Base-by-base conservation (phyloP, 148 eudicot genomes). In the Vaccinium vitisidaea region DNA sequence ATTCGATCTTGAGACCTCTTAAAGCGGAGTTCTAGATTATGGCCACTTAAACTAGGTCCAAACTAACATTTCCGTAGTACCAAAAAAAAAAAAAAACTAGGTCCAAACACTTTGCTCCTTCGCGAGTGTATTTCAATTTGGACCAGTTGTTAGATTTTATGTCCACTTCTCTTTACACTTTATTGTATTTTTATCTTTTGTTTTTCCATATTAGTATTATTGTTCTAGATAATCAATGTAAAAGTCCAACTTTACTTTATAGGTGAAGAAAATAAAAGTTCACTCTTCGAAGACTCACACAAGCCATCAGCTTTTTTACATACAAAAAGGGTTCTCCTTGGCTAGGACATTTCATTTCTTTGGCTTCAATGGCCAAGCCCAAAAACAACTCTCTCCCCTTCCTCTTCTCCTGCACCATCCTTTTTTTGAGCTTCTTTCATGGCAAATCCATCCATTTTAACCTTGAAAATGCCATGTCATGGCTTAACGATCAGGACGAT, bases 401-500 rank as follows among this genome's bases (percentile, higher is more conserved):
- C 85, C 19, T 84, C 52, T 75, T 84, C 52, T 71, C 65, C 84
- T 54, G 84, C 88, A 18, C 53, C 83, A 52, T 82, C 86, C 54
- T 86, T 83, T 85, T 49, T 32, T 76, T 85, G 71, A 80, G 81
- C 81, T 80, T 83, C 65, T 80, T 87, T 25, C 73, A 18, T n/a
- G 84, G 80, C 46, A 69, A 81, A 56, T 82, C 74, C 23, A 58
- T 84, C 14, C 61, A 83, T 59, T 84, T 87, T n/a, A 82, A 85
- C 53, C 71, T 84, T 11, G 89, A 91, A 46, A 91, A 89, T 23
- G 82, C 77, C 46, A 70, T 84, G 39, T 85, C 90, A 73, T 89
- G 93, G 92, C 84, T 90, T 1, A 85, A 86, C 14, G 91, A 92
- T 63, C 88, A 93, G 21, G 89, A 90, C 49, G 91, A 87, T 39